Evolutionary conservation across 73 alveolate species (phyloP).

Genomic region (Tetrahymena elliotti): DNA sequence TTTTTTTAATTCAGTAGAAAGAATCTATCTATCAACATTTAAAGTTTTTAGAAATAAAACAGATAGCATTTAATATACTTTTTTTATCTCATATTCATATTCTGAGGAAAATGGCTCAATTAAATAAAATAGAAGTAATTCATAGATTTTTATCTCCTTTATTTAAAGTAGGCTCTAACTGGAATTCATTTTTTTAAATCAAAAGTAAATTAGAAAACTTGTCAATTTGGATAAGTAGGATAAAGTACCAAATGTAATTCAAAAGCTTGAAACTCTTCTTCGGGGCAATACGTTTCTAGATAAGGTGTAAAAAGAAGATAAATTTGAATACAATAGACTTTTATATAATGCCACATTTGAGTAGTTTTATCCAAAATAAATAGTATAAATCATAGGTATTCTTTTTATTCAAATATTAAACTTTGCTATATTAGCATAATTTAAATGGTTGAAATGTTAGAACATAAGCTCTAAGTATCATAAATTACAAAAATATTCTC

Average conservation of each 20-base stretch:
- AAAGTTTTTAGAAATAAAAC: not conserved
- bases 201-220: not conserved
- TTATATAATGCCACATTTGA: not conserved
- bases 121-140: not conserved
- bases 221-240: not conserved
- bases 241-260: not conserved
- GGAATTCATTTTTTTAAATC: not conserved
- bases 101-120: not conserved
- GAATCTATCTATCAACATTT: not conserved
- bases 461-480: too few species aligned
- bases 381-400: not conserved
- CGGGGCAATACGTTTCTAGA: not conserved
- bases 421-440: not conserved
- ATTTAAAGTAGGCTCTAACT: not conserved
- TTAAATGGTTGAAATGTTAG: not conserved
- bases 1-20: not conserved
- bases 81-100: too few species aligned
- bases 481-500: too few species aligned
- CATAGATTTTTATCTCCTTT: not conserved
- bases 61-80: not conserved
- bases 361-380: not conserved
- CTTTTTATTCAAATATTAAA: not conserved
- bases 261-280: not conserved
- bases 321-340: not conserved
- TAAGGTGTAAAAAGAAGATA: not conserved